These are phyloP conservation scores for Coemansia sp. DNA, from an alignment of 192 early-diverging fungal genomes.

Conservation along the genomic window DNA sequence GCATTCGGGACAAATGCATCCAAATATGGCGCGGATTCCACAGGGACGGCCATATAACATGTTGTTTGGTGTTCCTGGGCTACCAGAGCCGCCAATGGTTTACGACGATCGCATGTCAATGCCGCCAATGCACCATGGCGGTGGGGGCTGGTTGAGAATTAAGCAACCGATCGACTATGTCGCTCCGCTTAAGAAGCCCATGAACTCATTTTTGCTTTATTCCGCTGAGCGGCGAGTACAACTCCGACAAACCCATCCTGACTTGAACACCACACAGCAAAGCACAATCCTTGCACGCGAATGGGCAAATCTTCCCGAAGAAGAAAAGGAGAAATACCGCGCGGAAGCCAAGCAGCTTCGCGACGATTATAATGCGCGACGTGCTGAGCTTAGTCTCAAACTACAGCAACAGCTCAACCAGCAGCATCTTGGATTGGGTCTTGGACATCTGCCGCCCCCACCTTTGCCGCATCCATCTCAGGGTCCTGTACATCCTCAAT, in stretches of 20 bases:
- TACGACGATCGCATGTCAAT: conserved; percentile 47
- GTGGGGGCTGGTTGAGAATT: conserved; percentile 43
- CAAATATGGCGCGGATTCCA: conserved; percentile 21
- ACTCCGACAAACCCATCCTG: conserved; percentile 59
- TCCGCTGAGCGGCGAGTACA: conserved; percentile 66
- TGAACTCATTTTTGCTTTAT: conserved; percentile 69
- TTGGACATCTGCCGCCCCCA: conserved; percentile 22
- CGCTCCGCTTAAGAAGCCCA: conserved; percentile 60
- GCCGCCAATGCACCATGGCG: conserved; percentile 27
- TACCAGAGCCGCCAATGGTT: conserved; percentile 31
- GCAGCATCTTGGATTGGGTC: conserved; percentile 48
- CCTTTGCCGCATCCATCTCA: conserved; percentile 11
- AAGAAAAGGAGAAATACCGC: conserved; percentile 58
- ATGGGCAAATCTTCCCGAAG: conserved; percentile 59
- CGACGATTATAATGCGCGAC: conserved; percentile 58
- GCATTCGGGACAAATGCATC: conserved; percentile 2
- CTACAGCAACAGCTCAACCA: conserved; percentile 54
- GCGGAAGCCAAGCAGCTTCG: conserved; percentile 60
- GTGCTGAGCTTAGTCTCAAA: conserved; percentile 60
- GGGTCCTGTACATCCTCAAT: conserved; percentile 14
- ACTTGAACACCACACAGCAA: conserved; percentile 61
- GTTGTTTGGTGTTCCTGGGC: conserved; percentile 42
- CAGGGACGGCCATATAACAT: conserved; percentile 44
- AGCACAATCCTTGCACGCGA: conserved; percentile 68
- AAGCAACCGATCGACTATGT: conserved; percentile 53